Base-by-base conservation (phyloP, 805 yeast species). In the Citeromyces matritensis region DNA sequence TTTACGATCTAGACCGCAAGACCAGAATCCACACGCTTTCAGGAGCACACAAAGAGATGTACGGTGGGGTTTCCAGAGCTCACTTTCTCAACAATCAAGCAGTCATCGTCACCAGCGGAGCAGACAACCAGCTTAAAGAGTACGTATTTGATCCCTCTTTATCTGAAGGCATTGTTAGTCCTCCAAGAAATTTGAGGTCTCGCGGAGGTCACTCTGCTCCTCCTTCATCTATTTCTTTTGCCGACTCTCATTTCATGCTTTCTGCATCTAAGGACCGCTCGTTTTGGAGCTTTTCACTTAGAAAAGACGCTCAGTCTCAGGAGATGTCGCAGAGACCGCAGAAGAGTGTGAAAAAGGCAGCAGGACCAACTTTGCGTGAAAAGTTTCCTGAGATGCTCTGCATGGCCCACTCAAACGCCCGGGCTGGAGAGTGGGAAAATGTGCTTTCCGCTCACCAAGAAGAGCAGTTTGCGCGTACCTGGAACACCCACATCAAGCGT, bases 161-260 rank as follows among this genome's bases (percentile, higher is more conserved):
- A 32, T 73, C 86, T 0, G 58, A 78, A 1, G 60, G 76, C 2
- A 72, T 83, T 23, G 76, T 81, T 4, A 71, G 85, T 9, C 94
- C 95, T 1, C 97, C 98, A 27, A 75, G 98, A 47, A 73, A 76
- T 37, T 61, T 93, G 44, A 72, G 98, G 50, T 80, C 94, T 1
- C 70, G 98, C 48, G 97, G 96, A 44, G 99, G 99, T n/a, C 98
- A 91, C 51, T 73, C 94, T 4, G 78, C 81, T 21, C 94, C 98
- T 3, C 93, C 97, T 3, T 63, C 78, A 0, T 48, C 70, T 4
- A 71, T 91, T 26, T 58, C 60, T 15, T 91, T 91, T 53, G 82
- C 93, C 4, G 73, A 72, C 31, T 73, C 94, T 2, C 98, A 93
- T 53, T 82, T 73, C 51, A 47, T 93, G 8, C 63, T 82, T 33